Evolutionary conservation across 129 eudicot genomes (phyloP), one percentile per base, ranked within the genome.

Genomic region (Chrysanthemum seticuspe): DNA sequence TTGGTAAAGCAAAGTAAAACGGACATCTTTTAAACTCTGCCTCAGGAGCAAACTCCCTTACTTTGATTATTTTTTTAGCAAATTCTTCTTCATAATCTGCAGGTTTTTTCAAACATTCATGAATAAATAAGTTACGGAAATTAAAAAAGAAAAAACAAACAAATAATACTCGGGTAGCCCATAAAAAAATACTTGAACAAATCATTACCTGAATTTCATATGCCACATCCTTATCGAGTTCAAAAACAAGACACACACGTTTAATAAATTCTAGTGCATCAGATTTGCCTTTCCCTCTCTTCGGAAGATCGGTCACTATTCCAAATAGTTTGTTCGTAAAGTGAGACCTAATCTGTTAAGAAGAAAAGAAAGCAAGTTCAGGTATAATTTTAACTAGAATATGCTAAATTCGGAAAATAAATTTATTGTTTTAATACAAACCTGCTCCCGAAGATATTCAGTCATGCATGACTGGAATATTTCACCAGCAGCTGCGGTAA

Each of bases 21-120:
- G 74, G 77, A 47, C 70, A 76, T 66, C 59, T 59, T 27, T 65
- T 79, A 85, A 95, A 90, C 83, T 86, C 88, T 16, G 99, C 99
- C 76, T 90, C 96, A 19, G 91, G 94, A 70, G 96, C 97, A 82
- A 95, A 95, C 80, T 90, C 99, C 84, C 82, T 80, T 50, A 90
- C 82, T n/a, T 85, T 89, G 13, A 88, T 83, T 73, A 73, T 79
- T 76, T 80, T 76, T 80, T 90, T 61, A 95, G 50, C 71, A 95
- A 84, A 78, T 90, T 91, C 79, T 72, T 90, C 75, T 91, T 88
- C 94, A 95, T 88, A 71, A 95, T 80, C 97, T 95, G 87, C 73
- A 61, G 11, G 55, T 71, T 44, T 36, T 64, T 56, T 31, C 6
- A 31, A 31, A 31, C 36, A 31, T 31, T 0, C 36, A 31, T 31